Evolutionary conservation across 257 asterid genomes (phyloP).

Genomic region (Salvia miltiorrhiza): DNA sequence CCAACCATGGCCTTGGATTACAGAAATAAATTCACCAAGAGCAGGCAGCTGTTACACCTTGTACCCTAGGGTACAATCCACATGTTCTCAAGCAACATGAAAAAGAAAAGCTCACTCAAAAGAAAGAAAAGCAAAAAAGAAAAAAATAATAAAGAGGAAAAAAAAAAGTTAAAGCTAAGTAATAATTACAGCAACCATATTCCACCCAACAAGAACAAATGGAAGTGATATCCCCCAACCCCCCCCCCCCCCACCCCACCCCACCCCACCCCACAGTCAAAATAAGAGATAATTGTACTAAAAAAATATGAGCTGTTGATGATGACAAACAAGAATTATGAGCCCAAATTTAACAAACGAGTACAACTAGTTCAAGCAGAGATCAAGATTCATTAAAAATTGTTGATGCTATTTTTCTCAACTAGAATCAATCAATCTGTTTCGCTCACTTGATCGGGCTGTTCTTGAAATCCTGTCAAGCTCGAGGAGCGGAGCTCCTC

Average conservation of each 20-base stretch:
- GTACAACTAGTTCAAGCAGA: conserved; percentile 19
- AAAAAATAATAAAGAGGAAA: conserved; percentile 24
- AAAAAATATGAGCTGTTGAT: conserved; percentile 25
- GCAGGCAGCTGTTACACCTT: conserved; percentile 12
- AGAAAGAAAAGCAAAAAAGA: conserved; percentile 30
- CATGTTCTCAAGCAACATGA: neutral
- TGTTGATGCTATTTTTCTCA: conserved; percentile 7
- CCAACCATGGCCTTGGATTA: neutral
- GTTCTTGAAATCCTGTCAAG: conserved; percentile 28
- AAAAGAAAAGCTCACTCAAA: conserved; percentile 17
- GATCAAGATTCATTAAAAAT: neutral
- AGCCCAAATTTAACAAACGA: conserved; percentile 30
- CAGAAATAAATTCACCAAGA: neutral
- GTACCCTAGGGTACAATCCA: conserved; percentile 18
- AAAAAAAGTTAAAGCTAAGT: conserved; percentile 38
- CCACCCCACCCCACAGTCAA: conserved; percentile 4
- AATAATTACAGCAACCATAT: conserved; percentile 48
- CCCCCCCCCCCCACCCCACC: too few relatives aligned
- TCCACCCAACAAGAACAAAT: conserved; percentile 44
- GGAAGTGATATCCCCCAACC: too few relatives aligned
- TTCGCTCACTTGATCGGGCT: conserved; percentile 43
- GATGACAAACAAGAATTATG: conserved; percentile 31
- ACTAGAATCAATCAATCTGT: conserved; percentile 17
- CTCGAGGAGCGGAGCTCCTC: conserved; percentile 40
- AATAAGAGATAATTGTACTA: conserved; percentile 8